Base-by-base conservation (phyloP, 139 green algal species). In the Gonium pectorale region DNA sequence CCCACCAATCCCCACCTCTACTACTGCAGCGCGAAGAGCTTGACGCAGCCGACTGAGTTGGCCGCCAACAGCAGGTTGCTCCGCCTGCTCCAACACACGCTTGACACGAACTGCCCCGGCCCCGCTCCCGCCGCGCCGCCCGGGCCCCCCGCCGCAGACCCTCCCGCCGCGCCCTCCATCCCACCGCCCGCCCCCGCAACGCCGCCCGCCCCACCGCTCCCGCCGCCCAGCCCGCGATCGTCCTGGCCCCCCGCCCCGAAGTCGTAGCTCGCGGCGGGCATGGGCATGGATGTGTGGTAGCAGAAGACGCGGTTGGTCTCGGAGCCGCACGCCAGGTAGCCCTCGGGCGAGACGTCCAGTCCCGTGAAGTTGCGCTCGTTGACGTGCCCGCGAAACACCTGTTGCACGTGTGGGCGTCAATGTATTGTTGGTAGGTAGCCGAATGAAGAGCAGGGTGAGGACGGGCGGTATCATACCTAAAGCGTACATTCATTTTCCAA, bases 301-400 rank as follows among this genome's bases (percentile, higher is more conserved):
- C 89, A 88, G 86, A 85, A 89, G 5, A 93, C 89, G 40, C 80
- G 56, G 71, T 92, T 93, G 37, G 87, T 97, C 73, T 99, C 97
- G 33, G 86, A 95, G 52, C 97, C 97, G 72, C 94, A 97, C 5
- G 95, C 95, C 6, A 98, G 84, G 60, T 98, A 95, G 40, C 79
- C 79, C 37, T 85, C 79, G 6, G 62, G 78, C 2, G 95, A 89
- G 0, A 93, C 92, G 19, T 80, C 90, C 31, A 99, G 86, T 8
- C 97, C 97, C 31, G 98, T 95, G 89, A 99, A 99, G 89, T 99
- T 98, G 67, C 96, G 95, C 87, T 97, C 93, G 68, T 99, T 99
- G 51, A 73, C 67, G 86, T 99, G 97, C n/a, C 97, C 97, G 2
- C 49, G 64, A 26, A 74, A 83, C 7, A 68, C 33, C n/a, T n/a